Conservation (phyloP, 495 filamentous ascomycete species). For the Hyaloscypha hepaticicola region DNA sequence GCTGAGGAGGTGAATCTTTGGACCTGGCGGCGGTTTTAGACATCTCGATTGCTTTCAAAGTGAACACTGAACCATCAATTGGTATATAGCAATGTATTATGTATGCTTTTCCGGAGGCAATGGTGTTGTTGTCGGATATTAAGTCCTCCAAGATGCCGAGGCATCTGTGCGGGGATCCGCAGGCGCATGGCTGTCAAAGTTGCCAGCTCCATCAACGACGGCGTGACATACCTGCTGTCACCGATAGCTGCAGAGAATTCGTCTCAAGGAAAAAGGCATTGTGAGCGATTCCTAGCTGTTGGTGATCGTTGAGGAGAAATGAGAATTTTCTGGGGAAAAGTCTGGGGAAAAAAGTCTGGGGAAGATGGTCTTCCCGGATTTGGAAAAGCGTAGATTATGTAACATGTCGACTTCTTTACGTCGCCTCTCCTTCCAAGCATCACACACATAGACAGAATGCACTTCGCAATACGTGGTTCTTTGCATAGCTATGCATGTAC, state of each 20-base stretch:
- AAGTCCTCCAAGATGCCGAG: not conserved
- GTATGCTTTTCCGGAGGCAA: not conserved
- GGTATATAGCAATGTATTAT: not conserved
- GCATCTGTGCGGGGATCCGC: not conserved
- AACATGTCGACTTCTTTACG: not conserved
- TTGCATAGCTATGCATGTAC: not conserved
- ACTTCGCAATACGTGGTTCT: not conserved
- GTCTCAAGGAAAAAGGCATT: not conserved
- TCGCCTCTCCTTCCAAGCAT: not conserved
- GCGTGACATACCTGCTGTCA: not conserved
- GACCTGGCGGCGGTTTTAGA: not conserved
- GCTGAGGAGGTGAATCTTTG: not conserved
- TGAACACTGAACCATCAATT: not conserved
- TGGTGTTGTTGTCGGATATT: not conserved
- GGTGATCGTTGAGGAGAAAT: not conserved
- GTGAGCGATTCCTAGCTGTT: not conserved
- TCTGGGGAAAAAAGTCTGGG: too few relatives aligned
- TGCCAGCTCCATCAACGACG: not conserved
- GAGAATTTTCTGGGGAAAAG: not conserved
- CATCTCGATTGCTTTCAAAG: not conserved
- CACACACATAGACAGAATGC: too few relatives aligned
- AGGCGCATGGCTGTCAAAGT: not conserved
- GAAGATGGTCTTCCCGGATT: not conserved
- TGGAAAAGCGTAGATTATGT: not conserved
- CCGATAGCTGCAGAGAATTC: not conserved